Evolutionary conservation across 148 eudicot genomes (phyloP).

Genomic region (Agrostemma githago): DNA sequence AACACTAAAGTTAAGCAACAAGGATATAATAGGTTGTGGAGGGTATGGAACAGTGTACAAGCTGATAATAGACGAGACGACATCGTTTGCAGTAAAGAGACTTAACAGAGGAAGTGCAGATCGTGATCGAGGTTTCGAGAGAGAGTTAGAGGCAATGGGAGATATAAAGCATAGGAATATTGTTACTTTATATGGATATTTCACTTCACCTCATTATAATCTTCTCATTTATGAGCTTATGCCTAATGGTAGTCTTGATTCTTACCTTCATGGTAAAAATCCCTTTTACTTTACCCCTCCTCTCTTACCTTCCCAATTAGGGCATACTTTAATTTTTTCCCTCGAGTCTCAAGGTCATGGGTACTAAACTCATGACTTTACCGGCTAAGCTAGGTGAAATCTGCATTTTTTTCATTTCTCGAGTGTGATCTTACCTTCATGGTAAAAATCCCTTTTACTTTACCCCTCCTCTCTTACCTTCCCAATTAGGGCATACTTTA

Average conservation of each 20-base stretch:
- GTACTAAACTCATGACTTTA: no score
- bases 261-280: slow-evolving; percentile 61
- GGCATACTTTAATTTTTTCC: no score
- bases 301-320: background rate
- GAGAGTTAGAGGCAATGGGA: slow-evolving; percentile 89
- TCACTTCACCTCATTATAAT: slow-evolving; percentile 66
- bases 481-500: no score
- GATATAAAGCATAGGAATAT: slow-evolving; percentile 90
- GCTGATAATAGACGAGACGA: slow-evolving; percentile 43
- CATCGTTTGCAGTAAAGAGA: slow-evolving; percentile 69
- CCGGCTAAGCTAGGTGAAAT: no score
- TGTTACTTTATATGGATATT: slow-evolving; percentile 80
- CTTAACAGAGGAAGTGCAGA: slow-evolving; percentile 61
- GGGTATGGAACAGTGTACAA: slow-evolving; percentile 88
- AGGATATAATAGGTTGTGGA: slow-evolving; percentile 84
- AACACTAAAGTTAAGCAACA: slow-evolving; percentile 60
- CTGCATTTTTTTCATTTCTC: no score
- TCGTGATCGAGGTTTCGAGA: slow-evolving; percentile 78
- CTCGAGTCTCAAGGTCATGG: no score
- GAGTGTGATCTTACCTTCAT: slow-evolving; percentile 39
- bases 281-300: background rate
- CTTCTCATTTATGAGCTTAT: slow-evolving; percentile 88
- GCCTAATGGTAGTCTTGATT: slow-evolving; percentile 79
- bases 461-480: background rate
- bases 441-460: slow-evolving; percentile 41